Conservation (phyloP, 1,284 basidiomycete species). For the Cryptococcus maquisensis region DNA sequence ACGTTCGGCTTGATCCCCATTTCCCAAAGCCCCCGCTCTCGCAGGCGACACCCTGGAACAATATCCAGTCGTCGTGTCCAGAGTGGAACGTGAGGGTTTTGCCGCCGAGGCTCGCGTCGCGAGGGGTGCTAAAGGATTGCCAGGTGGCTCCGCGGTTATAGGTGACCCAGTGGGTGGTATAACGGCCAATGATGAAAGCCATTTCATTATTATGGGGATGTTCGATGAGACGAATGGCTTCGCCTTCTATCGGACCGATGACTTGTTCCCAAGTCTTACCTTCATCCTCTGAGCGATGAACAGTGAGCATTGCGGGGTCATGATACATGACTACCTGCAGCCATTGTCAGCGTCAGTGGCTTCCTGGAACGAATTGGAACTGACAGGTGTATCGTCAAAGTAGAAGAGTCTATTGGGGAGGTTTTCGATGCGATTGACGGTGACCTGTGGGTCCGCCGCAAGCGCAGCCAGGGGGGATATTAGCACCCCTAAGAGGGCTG, state of each 20-base stretch:
- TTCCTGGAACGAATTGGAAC: slow-evolving; percentile 1
- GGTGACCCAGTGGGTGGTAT: slow-evolving; percentile 74
- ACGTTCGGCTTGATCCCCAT: slow-evolving; percentile 55
- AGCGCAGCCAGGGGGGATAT: slow-evolving; percentile 9
- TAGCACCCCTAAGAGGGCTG: slow-evolving; percentile 4
- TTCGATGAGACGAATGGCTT: slow-evolving; percentile 68
- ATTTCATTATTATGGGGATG: slow-evolving; percentile 79
- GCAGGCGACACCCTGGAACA: slow-evolving; percentile 79
- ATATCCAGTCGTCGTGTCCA: slow-evolving; percentile 65
- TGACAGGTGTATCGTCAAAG: slow-evolving; percentile 85
- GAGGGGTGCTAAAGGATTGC: slow-evolving; percentile 69
- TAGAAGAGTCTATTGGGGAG: slow-evolving; percentile 82
- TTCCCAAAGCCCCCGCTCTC: slow-evolving; percentile 56
- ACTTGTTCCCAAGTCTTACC: slow-evolving; percentile 74
- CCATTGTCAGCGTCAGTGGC: not conserved
- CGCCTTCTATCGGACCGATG: slow-evolving; percentile 58
- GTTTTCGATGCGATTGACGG: slow-evolving; percentile 55
- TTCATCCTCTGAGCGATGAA: slow-evolving; percentile 83
- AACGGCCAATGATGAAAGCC: slow-evolving; percentile 77
- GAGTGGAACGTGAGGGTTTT: slow-evolving; percentile 80
- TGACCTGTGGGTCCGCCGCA: slow-evolving; percentile 46
- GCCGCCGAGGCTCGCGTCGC: slow-evolving; percentile 58
- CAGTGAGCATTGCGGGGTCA: slow-evolving; percentile 63
- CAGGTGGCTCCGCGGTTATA: slow-evolving; percentile 79
- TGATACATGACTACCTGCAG: slow-evolving; percentile 72